Percentiles rank a stretch among this genome's conserved stretches.
Evolutionary conservation across 805 yeast genomes (phyloP).

Genomic region (Starmerella potacharoeniae): DNA sequence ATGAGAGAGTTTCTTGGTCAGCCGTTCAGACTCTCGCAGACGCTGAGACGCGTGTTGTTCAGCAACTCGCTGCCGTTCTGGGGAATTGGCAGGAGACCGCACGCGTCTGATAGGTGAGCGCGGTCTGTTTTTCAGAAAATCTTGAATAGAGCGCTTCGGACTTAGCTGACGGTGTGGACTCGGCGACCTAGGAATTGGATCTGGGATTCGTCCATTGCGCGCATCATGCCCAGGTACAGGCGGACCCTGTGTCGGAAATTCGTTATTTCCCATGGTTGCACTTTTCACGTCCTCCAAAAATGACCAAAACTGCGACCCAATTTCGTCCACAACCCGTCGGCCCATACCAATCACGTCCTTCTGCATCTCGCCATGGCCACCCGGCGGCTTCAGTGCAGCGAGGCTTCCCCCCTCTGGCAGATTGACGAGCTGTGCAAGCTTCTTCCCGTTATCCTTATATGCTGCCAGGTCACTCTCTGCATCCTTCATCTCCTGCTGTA

Average conservation of each 20-base stretch:
- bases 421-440: slow-evolving; percentile 14
- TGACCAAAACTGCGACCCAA: slow-evolving; percentile 29
- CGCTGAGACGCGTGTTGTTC: slow-evolving; percentile 12
- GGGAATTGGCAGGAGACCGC: slow-evolving; percentile 3
- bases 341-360: slow-evolving; percentile 27
- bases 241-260: slow-evolving; percentile 6
- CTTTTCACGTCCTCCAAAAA: slow-evolving; percentile 29
- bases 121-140: slow-evolving; percentile 11
- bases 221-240: neutral
- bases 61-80: slow-evolving; percentile 1
- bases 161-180: slow-evolving; percentile 12
- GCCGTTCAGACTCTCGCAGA: slow-evolving; percentile 12
- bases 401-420: neutral
- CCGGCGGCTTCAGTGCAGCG: neutral
- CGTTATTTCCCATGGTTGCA: slow-evolving; percentile 28
- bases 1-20: slow-evolving; percentile 13
- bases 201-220: neutral
- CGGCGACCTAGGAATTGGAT: neutral
- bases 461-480: slow-evolving; percentile 30
- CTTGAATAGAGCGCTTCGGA: slow-evolving; percentile 14
- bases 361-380: neutral
- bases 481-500: slow-evolving; percentile 26
- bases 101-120: slow-evolving; percentile 13
- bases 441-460: slow-evolving; percentile 19
- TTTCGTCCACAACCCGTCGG: slow-evolving; percentile 27